These are phyloP conservation scores for Dittrichia graveolens DNA, from an alignment of 129 eudicot species.

Conservation along the genomic window DNA sequence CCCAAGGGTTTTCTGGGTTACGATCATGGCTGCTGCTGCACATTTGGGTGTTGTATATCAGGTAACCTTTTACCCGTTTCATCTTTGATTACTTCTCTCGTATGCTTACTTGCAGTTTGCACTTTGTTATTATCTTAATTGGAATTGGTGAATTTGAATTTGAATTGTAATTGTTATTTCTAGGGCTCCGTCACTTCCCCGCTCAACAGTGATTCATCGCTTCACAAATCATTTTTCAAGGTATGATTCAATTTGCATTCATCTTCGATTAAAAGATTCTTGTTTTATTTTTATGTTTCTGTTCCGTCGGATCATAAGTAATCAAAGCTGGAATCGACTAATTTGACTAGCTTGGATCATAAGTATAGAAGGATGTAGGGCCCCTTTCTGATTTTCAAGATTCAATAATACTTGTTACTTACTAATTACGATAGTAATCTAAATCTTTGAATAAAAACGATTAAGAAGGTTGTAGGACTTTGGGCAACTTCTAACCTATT, in stretches of 20 bases:
- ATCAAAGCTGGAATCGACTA: background rate
- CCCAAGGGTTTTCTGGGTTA: background rate
- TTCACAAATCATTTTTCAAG: slow-evolving; percentile 26
- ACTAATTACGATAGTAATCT: too few relatives aligned
- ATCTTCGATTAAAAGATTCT: background rate
- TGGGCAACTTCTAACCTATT: too few relatives aligned
- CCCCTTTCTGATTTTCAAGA: background rate
- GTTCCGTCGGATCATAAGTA: background rate
- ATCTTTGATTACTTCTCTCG: background rate
- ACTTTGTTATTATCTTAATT: background rate
- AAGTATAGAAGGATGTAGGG: background rate
- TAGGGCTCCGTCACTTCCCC: slow-evolving; percentile 29
- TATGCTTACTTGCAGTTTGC: background rate
- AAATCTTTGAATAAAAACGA: too few relatives aligned
- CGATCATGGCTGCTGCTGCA: slow-evolving; percentile 42
- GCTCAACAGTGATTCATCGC: slow-evolving; percentile 25
- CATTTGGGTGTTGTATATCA: slow-evolving; percentile 26
- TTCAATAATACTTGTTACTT: background rate
- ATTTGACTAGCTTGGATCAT: background rate
- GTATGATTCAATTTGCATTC: slow-evolving; percentile 18
- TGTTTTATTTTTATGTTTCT: background rate
- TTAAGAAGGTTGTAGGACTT: too few relatives aligned
- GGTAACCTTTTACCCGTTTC: slow-evolving; percentile 2
- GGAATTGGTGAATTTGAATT: background rate
- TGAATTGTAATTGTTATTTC: slow-evolving; percentile 12